Evolutionary conservation across 768 basidiomycete species (phyloP).

Genomic region (Amanita thiersii): DNA sequence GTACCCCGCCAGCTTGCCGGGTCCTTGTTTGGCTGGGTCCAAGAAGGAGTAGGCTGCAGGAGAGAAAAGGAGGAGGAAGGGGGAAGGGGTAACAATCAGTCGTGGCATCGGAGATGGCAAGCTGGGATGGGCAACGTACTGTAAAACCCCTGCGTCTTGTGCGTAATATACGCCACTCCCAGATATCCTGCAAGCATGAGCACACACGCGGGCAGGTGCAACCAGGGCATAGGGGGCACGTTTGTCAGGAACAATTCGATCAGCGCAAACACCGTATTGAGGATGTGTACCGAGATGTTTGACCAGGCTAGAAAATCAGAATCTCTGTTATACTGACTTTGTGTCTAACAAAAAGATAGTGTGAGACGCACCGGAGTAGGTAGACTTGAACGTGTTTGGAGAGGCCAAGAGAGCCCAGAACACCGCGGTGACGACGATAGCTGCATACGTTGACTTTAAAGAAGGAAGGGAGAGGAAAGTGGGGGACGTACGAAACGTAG

Average conservation of each 20-base stretch:
- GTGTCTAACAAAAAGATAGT: neutral
- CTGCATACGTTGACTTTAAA: constrained; percentile 22
- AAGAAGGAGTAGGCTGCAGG: constrained; percentile 57
- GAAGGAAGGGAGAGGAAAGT: neutral
- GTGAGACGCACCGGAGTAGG: constrained; percentile 27
- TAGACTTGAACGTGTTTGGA: constrained; percentile 29
- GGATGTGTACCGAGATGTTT: constrained; percentile 50
- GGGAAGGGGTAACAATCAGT: neutral
- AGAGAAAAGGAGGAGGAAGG: neutral
- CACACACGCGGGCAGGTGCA: constrained; percentile 35
- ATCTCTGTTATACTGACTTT: neutral
- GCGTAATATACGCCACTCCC: constrained; percentile 61
- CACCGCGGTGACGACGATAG: constrained; percentile 55
- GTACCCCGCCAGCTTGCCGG: constrained; percentile 46
- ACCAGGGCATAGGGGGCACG: constrained; percentile 43
- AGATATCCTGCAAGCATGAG: constrained; percentile 49
- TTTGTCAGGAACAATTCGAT: constrained; percentile 54
- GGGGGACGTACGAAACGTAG: constrained; percentile 53
- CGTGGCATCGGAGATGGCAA: neutral
- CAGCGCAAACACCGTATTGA: constrained; percentile 50
- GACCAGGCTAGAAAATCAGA: constrained; percentile 35
- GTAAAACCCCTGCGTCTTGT: constrained; percentile 55
- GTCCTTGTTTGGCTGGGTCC: constrained; percentile 35
- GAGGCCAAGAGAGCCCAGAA: constrained; percentile 51
- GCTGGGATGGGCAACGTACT: constrained; percentile 40